Base-by-base conservation (phyloP, 495 filamentous ascomycete species). In the Hyphodiscus hymeniophilus region DNA sequence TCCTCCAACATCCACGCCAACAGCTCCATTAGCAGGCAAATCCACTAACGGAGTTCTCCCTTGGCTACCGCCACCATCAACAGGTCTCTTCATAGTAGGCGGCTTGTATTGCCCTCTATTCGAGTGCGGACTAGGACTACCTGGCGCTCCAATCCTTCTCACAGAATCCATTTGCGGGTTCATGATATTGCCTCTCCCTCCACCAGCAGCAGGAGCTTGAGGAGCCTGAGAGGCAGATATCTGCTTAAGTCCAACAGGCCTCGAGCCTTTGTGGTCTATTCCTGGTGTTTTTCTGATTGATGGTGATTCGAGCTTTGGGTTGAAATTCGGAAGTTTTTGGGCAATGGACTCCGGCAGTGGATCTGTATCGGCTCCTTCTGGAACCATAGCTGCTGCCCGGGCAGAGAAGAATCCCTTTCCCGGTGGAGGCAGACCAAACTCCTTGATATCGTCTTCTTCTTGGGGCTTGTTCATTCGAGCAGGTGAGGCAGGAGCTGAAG, bases 241-340 rank as follows among this genome's bases (percentile, higher is more conserved):
- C 15, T 60, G 60, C 42, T 58, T 61, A 11, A 47, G 32, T 13
- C 58, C 57, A 13, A 56, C 28, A 3, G 58, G 58, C 36, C 56
- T 56, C 0, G 52, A 56, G 34, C 23, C 23, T 33, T 39, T 52
- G 24, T 92, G 86, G 53, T 95, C 88, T 38, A 96, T 74, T n/a
- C 89, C 89, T 0, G 84, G 81, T 3, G 90, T 95, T 58, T 91
- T 89, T 24, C 86, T 81, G 49, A 95, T 91, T 0, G 87, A 89
- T 0, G 89, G 87, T 51, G 84, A 89, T 54, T 94, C 88, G 3
- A 80, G 73, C 46, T 82, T 77, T 2, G 88, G 88, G 59, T 96
- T 86, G 64, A 95, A 96, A 40, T 70, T 68, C 3, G 77, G 62
- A 30, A 68, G 62, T 7, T 63, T 64, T 56, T 46, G 11, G 77